These are phyloP conservation scores for Spatholobus suberectus DNA, from an alignment of 306 rosid species.

Conservation along the genomic window DNA sequence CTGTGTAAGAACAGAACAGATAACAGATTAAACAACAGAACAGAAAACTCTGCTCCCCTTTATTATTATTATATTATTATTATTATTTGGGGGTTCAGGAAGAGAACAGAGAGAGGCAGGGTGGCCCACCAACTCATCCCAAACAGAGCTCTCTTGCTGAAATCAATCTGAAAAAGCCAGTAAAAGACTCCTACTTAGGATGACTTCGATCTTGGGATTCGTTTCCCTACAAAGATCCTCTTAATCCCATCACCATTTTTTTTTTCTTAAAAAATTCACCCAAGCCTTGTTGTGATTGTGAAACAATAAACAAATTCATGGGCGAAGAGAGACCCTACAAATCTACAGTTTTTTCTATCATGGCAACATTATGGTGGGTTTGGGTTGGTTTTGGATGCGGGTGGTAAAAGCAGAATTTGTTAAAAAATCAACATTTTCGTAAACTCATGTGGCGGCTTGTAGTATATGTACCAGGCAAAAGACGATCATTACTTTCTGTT, in stretches of 20 bases:
- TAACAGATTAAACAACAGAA: conserved; percentile 29
- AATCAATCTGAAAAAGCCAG: conserved; percentile 76
- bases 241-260: background rate
- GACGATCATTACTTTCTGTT: conserved; percentile 55
- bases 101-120: background rate
- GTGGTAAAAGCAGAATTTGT: conserved; percentile 21
- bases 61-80: background rate
- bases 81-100: background rate
- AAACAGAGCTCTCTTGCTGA: conserved; percentile 44
- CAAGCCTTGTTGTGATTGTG: background rate
- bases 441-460: conserved; percentile 68
- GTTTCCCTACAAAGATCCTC: conserved; percentile 49
- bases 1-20: conserved; percentile 1
- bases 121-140: conserved; percentile 43
- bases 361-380: conserved; percentile 26
- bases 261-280: background rate
- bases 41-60: conserved; percentile 22
- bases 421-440: conserved; percentile 20
- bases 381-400: background rate
- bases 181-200: conserved; percentile 62
- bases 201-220: conserved; percentile 60
- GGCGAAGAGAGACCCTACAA: background rate
- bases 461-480: conserved; percentile 52
- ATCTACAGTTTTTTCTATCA: conserved; percentile 23
- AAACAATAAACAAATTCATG: background rate